Evolutionary conservation across 371 early-diverging fungal species (phyloP).

Genomic region (Saksenaea vasiformis): DNA sequence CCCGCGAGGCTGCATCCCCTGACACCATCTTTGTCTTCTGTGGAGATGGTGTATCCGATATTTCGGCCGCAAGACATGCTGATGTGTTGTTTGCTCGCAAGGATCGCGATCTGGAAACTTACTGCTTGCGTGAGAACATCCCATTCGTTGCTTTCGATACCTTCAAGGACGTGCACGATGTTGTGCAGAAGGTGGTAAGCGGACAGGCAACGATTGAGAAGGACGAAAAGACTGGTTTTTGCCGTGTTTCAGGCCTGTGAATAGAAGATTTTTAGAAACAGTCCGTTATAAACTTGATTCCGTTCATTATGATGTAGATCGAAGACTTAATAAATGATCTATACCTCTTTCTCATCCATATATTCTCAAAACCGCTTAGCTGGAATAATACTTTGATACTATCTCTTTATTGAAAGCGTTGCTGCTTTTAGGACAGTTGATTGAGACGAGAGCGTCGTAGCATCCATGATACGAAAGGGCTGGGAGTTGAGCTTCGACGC

Average conservation of each 20-base stretch:
- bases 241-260: slow-evolving; percentile 30
- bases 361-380: too few species aligned
- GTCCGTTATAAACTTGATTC: not conserved
- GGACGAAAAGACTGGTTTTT: slow-evolving; percentile 38
- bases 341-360: too few species aligned
- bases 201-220: slow-evolving; percentile 30
- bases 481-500: too few species aligned
- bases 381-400: too few species aligned
- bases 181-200: slow-evolving; percentile 32
- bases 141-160: slow-evolving; percentile 56
- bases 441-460: too few species aligned
- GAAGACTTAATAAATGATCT: too few species aligned
- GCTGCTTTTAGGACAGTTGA: too few species aligned
- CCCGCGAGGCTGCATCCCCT: slow-evolving; percentile 32
- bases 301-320: too few species aligned
- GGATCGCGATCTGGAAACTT: slow-evolving; percentile 63
- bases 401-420: too few species aligned
- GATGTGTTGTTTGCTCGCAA: slow-evolving; percentile 66
- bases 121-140: slow-evolving; percentile 56
- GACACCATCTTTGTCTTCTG: slow-evolving; percentile 60
- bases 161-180: slow-evolving; percentile 48
- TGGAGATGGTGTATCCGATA: slow-evolving; percentile 74
- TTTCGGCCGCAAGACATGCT: slow-evolving; percentile 69
- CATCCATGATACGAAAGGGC: too few species aligned
- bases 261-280: not conserved